A percentile compares a stretch with the other conserved stretches of the same genome.
phyloP scores from a whole-genome alignment of 169 alveolate genomes.

The Plasmodium cynomolgi region DNA sequence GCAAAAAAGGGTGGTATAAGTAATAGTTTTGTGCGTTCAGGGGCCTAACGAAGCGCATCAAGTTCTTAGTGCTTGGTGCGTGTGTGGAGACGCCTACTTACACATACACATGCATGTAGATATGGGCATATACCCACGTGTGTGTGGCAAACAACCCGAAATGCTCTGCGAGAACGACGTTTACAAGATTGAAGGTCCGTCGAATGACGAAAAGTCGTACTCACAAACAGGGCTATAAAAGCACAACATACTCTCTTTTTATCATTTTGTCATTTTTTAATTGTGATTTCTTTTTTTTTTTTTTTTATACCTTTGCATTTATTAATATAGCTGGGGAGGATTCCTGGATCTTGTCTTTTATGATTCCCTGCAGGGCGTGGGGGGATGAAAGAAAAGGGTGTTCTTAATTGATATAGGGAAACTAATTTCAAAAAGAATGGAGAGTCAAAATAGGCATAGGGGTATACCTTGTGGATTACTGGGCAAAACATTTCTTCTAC shows the following conservation, averaged over 20 bases:
- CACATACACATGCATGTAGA: not conserved
- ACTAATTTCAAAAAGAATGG: not conserved
- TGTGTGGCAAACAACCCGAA: not conserved
- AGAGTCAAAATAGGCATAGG: not conserved
- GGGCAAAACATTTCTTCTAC: slow-evolving; percentile 84
- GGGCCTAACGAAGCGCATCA: not conserved
- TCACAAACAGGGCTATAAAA: not conserved
- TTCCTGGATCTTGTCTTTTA: slow-evolving; percentile 84
- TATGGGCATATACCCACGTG: not conserved
- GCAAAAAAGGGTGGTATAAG: not conserved
- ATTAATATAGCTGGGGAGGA: slow-evolving; percentile 90
- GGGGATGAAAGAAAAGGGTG: not conserved
- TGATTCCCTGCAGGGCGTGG: slow-evolving; percentile 78
- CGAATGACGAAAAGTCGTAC: not conserved
- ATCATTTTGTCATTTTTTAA: not conserved
- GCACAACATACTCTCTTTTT: not conserved
- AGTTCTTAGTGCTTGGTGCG: not conserved
- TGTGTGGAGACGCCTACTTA: not conserved
- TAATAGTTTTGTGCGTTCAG: not conserved
- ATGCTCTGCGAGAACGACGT: not conserved
- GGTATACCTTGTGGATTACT: slow-evolving; percentile 86
- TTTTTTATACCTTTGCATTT: slow-evolving; percentile 83
- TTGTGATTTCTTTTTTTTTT: not conserved
- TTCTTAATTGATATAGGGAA: not conserved
- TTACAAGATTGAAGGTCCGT: too few species aligned